Conservation (phyloP, 495 filamentous ascomycete genomes). For the Diplogelasinospora grovesii region DNA sequence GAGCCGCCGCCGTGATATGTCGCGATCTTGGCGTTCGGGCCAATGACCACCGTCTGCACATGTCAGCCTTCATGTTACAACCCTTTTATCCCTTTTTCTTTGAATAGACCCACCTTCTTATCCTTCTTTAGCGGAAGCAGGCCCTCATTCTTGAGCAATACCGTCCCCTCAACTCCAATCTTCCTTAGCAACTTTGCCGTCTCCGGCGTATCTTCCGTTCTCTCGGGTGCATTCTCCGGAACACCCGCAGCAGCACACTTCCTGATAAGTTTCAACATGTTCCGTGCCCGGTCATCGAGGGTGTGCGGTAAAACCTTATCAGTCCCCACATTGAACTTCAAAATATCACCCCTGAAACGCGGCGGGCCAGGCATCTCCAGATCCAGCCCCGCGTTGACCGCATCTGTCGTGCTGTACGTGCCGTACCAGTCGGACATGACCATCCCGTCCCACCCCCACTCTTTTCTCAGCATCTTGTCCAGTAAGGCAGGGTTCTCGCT, state of each 20-base stretch:
- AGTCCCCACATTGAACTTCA: conserved; percentile 51
- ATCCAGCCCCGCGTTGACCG: conserved; percentile 62
- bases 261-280: conserved; percentile 58
- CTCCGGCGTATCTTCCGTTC: conserved; percentile 32
- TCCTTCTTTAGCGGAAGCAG: conserved; percentile 59
- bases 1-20: conserved; percentile 66
- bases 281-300: conserved; percentile 56
- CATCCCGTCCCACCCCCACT: conserved; percentile 66
- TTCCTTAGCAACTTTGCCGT: conserved; percentile 49
- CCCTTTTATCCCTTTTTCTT: background rate
- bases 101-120: too few relatives aligned
- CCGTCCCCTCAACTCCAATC: conserved; percentile 61
- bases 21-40: conserved; percentile 66
- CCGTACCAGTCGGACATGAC: conserved; percentile 73
- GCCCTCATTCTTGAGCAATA: conserved; percentile 66
- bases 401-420: conserved; percentile 60
- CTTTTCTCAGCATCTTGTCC: conserved; percentile 56
- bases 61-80: background rate
- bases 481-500: conserved; percentile 60
- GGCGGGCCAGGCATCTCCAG: conserved; percentile 71
- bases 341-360: conserved; percentile 54
- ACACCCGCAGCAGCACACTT: conserved; percentile 46
- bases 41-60: conserved; percentile 41
- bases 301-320: conserved; percentile 52
- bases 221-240: conserved; percentile 42